Base-by-base conservation (phyloP, 2,329 filamentous ascomycete genomes). In the Alternaria burnsii region DNA sequence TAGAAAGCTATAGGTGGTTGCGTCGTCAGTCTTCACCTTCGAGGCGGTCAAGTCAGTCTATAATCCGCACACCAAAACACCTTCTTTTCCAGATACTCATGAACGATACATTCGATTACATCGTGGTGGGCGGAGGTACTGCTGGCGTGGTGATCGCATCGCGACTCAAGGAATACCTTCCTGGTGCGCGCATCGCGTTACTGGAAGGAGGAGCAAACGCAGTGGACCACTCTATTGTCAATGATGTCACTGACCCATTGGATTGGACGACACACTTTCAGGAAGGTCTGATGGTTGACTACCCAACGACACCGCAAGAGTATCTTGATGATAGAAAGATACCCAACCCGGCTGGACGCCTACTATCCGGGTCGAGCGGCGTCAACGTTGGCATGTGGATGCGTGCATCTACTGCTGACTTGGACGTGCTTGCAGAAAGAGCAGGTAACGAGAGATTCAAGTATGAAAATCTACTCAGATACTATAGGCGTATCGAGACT, bases 91-190 rank as follows among this genome's bases (percentile, higher is more conserved):
- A 41, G 8, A 12, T 22, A 22, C 40, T 14, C 40, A 52, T 56
- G 58, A 50, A 32, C 7, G 41, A 44, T 14, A 18, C 42, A 28
- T 68, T 59, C 48, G 66, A 68, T 46, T 68, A 65, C 36, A 62
- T 74, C n/a, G 46, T 75, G 10, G 68, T 72, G 7, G 72, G 72
- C 3, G 72, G 71, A 20, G 72, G 72, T 5, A 73, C 66, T 2
- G 69, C 69, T 12, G 72, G 72, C 16, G 58, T 69, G 8, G 57
- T 59, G 5, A 63, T 73, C 9, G 72, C 69, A 16, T 63, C 62
- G 2, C 66, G 71, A 5, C 60, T 75, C 16, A 59, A 42, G 34
- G 43, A 66, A 38, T 61, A 64, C 28, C 44, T 62, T n/a, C 56
- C 55, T 0, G 22, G 24, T 16, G 36, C 50, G 10, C 36, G 24